These are phyloP conservation scores for Trichophyton simii DNA, from an alignment of 2,329 filamentous ascomycete genomes.

Conservation along the genomic window DNA sequence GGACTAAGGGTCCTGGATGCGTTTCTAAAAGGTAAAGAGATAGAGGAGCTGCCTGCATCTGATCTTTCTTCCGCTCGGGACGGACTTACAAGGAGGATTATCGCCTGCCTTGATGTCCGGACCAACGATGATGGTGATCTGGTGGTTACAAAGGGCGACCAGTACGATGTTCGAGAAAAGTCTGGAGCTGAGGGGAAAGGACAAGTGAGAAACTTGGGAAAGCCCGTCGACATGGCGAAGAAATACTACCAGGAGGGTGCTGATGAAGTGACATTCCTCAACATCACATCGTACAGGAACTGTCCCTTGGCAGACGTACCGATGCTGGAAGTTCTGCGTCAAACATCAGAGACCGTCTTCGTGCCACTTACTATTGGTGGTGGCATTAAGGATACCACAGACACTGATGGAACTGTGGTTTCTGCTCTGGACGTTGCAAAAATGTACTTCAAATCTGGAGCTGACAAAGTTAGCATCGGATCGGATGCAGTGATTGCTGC, in stretches of 20 bases:
- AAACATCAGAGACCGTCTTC: constrained; percentile 81
- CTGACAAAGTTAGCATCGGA: constrained; percentile 95
- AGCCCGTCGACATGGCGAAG: constrained; percentile 87
- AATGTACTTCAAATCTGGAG: constrained; percentile 94
- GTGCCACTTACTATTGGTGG: constrained; percentile 92
- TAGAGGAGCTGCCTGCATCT: constrained; percentile 38
- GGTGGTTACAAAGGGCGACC: constrained; percentile 95
- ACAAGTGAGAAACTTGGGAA: constrained; percentile 80
- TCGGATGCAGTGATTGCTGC: constrained; percentile 88
- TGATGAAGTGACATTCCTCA: constrained; percentile 93
- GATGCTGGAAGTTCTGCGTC: constrained; percentile 86
- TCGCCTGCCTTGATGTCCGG: constrained; percentile 91
- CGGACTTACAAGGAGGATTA: constrained; percentile 81
- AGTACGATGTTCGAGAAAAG: constrained; percentile 96
- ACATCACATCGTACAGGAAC: constrained; percentile 96
- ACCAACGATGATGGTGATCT: constrained; percentile 89
- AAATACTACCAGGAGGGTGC: constrained; percentile 94
- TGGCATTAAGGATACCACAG: constrained; percentile 83
- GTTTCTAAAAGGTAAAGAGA: constrained; percentile 63
- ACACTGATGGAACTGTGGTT: constrained; percentile 75
- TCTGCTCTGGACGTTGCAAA: constrained; percentile 84
- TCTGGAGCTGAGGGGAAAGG: constrained; percentile 42
- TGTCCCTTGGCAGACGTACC: constrained; percentile 83
- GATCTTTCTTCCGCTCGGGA: constrained; percentile 28
- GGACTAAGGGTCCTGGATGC: constrained; percentile 72